A percentile compares a stretch with the other conserved stretches of the same genome.
phyloP scores from a whole-genome alignment of 31 red algal species.

The Porphyra umbilicalis region DNA sequence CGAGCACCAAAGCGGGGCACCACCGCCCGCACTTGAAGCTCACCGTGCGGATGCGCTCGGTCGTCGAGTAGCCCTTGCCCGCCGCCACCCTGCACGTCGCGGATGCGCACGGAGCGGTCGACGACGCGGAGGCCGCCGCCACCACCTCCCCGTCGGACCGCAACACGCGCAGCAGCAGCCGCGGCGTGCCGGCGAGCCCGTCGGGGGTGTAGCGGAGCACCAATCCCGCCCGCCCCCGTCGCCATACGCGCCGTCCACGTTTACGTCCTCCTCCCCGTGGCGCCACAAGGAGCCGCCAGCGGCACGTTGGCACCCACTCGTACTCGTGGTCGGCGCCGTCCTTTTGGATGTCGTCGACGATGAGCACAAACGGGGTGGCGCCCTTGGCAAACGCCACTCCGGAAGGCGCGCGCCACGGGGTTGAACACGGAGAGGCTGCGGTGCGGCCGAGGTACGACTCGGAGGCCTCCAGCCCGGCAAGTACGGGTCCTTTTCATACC shows the following conservation, averaged over 20 bases:
- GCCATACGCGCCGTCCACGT: neutral
- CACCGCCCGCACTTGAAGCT: neutral
- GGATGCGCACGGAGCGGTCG: neutral
- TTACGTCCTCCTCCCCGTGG: neutral
- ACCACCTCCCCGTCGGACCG: neutral
- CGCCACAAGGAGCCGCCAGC: neutral
- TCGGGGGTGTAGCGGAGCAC: neutral
- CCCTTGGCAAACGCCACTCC: constrained; percentile 4
- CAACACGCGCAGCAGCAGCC: constrained; percentile 2
- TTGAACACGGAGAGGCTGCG: constrained; percentile 1
- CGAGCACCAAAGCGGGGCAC: too few species aligned
- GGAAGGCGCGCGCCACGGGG: constrained; percentile 3
- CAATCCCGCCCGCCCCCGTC: neutral
- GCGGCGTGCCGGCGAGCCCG: neutral
- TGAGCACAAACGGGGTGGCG: neutral
- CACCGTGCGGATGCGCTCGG: neutral
- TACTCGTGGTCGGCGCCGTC: neutral
- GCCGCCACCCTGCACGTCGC: neutral
- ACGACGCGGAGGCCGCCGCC: neutral
- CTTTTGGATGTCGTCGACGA: constrained; percentile 15
- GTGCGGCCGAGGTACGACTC: neutral
- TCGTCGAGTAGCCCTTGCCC: neutral
- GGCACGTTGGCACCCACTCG: constrained; percentile 6
- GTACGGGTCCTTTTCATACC: neutral
- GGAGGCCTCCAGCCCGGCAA: neutral